Evolutionary conservation across 805 yeast genomes (phyloP), one percentile per base, ranked within the genome.

Genomic region (Yamadazyma akitaensis): DNA sequence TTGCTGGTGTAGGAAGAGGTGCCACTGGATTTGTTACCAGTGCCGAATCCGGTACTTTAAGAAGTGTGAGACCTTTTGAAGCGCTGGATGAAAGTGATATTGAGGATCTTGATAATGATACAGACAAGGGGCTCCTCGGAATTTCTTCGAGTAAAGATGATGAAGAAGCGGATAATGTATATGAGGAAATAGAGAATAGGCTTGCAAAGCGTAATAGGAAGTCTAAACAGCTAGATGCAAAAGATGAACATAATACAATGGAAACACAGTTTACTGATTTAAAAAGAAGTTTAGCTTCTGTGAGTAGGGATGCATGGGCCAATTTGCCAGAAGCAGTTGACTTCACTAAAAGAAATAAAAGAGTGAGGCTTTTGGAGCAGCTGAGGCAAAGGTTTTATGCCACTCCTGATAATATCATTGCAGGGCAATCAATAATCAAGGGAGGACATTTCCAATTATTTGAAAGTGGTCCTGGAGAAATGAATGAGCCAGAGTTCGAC

Each of bases 1-100:
- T 90, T 35, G 85, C 98, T 2, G 99, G 99, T 21, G 66, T 90
- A 7, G 98, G 97, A 0, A 74, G 99, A 60, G 99, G 99, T 24
- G 98, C 97, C 1, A 79, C 88, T 1, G 98, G 97, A 5, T 91
- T 94, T 64, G 82, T 91, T 0, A 89, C 96, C 0, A 77, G 89
- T 48, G 88, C 94, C 1, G 95, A 85, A 51, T 62, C 85, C 13
- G 88, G 88, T 0, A 48, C 48, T 2, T 25, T 48, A 17, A 73
- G 76, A 1, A 49, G 51, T 11, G 48, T 68, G 47, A 52, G 72
- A 50, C 64, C 45, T 44, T 60, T 70, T 47, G 59, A 57, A 19
- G 57, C 50, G 44, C 46, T 42, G 16, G 58, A 50, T 32, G 58
- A 57, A 9, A 43, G 37, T 26, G 59, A 54, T 5, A 59, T 58